Conservation (phyloP, 805 yeast species). For the Candida ovalis region DNA sequence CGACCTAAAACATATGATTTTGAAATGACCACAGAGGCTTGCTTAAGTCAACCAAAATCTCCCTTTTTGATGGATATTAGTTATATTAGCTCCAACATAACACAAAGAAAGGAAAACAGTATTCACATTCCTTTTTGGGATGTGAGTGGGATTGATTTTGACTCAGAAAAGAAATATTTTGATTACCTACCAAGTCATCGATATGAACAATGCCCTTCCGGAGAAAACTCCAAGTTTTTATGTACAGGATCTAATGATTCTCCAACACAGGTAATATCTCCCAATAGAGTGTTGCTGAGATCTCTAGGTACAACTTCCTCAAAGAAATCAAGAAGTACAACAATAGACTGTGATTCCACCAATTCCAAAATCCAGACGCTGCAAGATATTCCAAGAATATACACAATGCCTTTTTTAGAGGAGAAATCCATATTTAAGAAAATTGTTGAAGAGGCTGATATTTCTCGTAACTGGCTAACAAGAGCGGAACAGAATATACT, state of each 20-base stretch:
- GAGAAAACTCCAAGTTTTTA: background rate
- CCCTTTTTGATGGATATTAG: background rate
- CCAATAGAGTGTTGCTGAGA: background rate
- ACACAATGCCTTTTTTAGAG: background rate
- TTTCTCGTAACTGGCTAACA: conserved; percentile 9
- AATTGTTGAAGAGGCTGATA: background rate
- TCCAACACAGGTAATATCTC: background rate
- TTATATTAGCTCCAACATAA: background rate
- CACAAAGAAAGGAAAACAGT: background rate
- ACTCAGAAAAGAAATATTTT: background rate
- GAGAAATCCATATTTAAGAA: background rate
- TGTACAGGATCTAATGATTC: background rate
- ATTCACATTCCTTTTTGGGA: background rate
- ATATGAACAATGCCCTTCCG: background rate
- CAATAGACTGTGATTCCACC: no score
- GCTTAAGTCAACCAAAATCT: background rate
- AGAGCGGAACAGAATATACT: conserved; percentile 10
- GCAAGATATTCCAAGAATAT: background rate
- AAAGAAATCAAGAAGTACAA: no score
- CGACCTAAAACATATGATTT: background rate
- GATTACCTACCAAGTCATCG: background rate
- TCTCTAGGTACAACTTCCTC: background rate
- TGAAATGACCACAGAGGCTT: background rate
- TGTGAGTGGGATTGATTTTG: background rate
- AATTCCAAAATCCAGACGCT: background rate